Evolutionary conservation across 2,329 filamentous ascomycete genomes (phyloP), one percentile per base, ranked within the genome.

Genomic region (Cryphonectria carpinicola): DNA sequence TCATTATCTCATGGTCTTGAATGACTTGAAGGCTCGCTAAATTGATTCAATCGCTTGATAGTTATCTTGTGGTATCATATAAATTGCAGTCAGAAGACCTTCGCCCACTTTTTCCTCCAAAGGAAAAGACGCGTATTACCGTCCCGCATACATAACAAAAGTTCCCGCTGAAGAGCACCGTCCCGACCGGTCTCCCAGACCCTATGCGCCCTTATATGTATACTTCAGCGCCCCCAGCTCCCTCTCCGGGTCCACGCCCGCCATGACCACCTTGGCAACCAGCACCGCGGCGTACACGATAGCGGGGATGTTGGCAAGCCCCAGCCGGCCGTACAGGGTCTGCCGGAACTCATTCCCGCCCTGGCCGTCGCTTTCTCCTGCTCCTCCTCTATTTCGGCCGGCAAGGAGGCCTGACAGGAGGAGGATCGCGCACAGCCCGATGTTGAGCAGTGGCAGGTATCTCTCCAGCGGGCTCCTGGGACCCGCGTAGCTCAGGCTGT

Each of bases 151-250:
- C 35, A 28, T 17, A 19, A 58, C 13, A 10, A 22, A 32, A 22
- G 3, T 39, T 7, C 54, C 54, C 2, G 14, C 22, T 11, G 1
- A 32, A 58, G 14, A 14, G 2, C 37, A 2, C 6, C 52, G 10
- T 28, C 52, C 52, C 25, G 6, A 25, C n/a, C 10, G 19, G 17
- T 14, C 13, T 1, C 22, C 2, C 32, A 22, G 35, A 11, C 14
- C 56, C 28, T 63, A 92, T 58, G 90, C 91, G 3, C 91, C 90
- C 77, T 91, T 93, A 77, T 89, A 91, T 68, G 85, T 84, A 80
- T 93, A 93, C 78, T 82, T 88, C 76, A 93, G 81, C 68, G 80
- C 82, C 65, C 85, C 82, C 75, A 95, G 80, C 76, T 92, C 91
- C 73, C 83, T 81, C 76, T 88, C 89, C 6, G 92, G 87, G 80